Evolutionary conservation across 106 monocot species (phyloP).

Genomic region (Hemerocallis citrina): DNA sequence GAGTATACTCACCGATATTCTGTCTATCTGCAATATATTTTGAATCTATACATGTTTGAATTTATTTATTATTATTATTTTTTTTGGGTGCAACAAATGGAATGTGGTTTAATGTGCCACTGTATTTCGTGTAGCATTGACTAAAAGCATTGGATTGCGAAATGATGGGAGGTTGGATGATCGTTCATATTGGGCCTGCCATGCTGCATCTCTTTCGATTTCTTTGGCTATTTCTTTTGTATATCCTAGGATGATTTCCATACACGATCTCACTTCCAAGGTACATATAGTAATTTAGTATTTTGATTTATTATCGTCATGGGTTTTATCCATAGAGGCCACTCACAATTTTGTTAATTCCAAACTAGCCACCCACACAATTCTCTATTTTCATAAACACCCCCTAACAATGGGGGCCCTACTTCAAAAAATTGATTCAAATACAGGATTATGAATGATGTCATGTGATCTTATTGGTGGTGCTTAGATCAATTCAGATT

Average conservation of each 20-base stretch:
- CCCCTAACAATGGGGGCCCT: too few relatives aligned
- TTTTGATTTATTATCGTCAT: too few relatives aligned
- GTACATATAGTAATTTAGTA: constrained; percentile 18
- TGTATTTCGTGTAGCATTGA: constrained; percentile 38
- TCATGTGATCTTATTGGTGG: too few relatives aligned
- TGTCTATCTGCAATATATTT: background rate
- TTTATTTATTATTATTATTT: background rate
- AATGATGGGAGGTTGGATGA: constrained; percentile 96
- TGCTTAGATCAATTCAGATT: too few relatives aligned
- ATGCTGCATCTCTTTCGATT: constrained; percentile 47
- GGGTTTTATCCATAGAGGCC: too few relatives aligned
- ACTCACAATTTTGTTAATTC: too few relatives aligned
- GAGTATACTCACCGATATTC: background rate
- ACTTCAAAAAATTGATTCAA: too few relatives aligned
- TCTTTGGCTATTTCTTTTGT: constrained; percentile 62
- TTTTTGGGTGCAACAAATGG: too few relatives aligned
- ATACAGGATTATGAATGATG: too few relatives aligned
- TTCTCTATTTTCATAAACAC: too few relatives aligned
- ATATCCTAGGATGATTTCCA: constrained; percentile 82
- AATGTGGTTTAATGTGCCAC: background rate
- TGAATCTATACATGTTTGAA: background rate
- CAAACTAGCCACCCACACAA: too few relatives aligned
- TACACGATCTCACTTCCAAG: constrained; percentile 65
- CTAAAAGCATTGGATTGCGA: constrained; percentile 75
- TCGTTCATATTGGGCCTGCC: constrained; percentile 77